Evolutionary conservation across 2,329 filamentous ascomycete species (phyloP), one percentile per base, ranked within the genome.

Genomic region (Sarocladium kiliense): DNA sequence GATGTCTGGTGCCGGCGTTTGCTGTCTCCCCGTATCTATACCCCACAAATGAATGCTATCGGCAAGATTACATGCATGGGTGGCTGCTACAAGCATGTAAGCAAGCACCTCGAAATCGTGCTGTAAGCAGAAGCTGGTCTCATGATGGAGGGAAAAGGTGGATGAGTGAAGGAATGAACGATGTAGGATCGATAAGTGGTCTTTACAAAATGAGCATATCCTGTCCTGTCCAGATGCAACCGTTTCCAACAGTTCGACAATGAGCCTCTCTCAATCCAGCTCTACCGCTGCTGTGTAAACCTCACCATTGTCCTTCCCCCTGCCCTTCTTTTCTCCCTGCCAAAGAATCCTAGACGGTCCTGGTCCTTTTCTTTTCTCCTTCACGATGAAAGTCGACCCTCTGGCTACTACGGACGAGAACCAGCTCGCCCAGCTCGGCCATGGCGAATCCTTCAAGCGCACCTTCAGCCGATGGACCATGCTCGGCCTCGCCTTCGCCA

Each of bases 391-490:
- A 25, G 42, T 25, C 32, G 50, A 27, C 14, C 4, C 1, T 16
- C 12, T 11, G 11, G 36, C 37, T 25, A 50, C 34, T 21, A 44
- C 19, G 9, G 19, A 44, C 21, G 12, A 44, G 41, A 18, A 25
- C 21, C 12, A 44, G 18, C 41, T 44, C 10, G 45, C 30, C 23
- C 25, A 30, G 45, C 11, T 30, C 30, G 19, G 18, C 21, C 25
- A 53, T 44, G 16, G 41, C 7, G 18, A 25, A 9, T 25, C 18
- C 7, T 44, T 79, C 14, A 68, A 74, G 62, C 72, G 77, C 49
- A 78, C 77, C 63, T 79, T 80, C 57, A 77, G 74, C 57, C 72
- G 71, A 62, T 55, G 77, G 3, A 76, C 70, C 26, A 77, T 78
- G 70, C 68, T 77, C 2, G 75, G 75, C 9, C 69, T 77, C 23